These are phyloP conservation scores for Lachnellula occidentalis DNA, from an alignment of 2,329 filamentous ascomycete species.

Conservation along the genomic window DNA sequence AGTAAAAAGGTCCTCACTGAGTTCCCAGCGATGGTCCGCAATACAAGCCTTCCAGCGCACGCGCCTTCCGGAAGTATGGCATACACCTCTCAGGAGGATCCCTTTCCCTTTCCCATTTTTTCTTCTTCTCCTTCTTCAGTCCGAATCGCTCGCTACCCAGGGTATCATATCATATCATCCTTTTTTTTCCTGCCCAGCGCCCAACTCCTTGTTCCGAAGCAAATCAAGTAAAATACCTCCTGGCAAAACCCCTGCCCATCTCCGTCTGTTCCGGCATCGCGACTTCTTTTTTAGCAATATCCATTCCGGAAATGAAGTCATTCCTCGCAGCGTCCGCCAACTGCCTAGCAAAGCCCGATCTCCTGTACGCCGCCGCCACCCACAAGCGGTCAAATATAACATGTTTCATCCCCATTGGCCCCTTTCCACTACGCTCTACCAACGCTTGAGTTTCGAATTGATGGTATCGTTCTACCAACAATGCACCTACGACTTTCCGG, in stretches of 20 bases:
- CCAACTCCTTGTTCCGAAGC: slow-evolving; percentile 30
- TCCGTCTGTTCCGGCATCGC: slow-evolving; percentile 64
- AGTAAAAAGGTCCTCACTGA: too few relatives aligned
- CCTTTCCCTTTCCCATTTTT: too few relatives aligned
- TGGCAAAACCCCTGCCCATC: slow-evolving; percentile 51
- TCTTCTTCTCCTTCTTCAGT: too few relatives aligned
- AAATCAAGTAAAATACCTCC: slow-evolving; percentile 47
- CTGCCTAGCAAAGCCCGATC: slow-evolving; percentile 51
- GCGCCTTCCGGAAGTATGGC: too few relatives aligned
- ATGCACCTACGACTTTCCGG: slow-evolving; percentile 6
- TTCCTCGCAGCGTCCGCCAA: slow-evolving; percentile 50
- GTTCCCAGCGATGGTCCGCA: too few relatives aligned
- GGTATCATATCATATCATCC: background rate
- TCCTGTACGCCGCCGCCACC: slow-evolving; percentile 51
- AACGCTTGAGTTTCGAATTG: background rate
- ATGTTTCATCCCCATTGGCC: background rate
- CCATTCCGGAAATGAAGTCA: slow-evolving; percentile 49
- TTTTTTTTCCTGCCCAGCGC: background rate
- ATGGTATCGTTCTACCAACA: slow-evolving; percentile 9
- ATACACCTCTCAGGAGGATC: too few relatives aligned
- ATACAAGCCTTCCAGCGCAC: too few relatives aligned
- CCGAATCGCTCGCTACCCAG: background rate
- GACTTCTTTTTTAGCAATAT: slow-evolving; percentile 48
- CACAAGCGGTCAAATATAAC: slow-evolving; percentile 51
- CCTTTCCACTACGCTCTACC: background rate